These are phyloP conservation scores for Suhomyces chickasaworum DNA, from an alignment of 1,139 yeast species.

Conservation along the genomic window DNA sequence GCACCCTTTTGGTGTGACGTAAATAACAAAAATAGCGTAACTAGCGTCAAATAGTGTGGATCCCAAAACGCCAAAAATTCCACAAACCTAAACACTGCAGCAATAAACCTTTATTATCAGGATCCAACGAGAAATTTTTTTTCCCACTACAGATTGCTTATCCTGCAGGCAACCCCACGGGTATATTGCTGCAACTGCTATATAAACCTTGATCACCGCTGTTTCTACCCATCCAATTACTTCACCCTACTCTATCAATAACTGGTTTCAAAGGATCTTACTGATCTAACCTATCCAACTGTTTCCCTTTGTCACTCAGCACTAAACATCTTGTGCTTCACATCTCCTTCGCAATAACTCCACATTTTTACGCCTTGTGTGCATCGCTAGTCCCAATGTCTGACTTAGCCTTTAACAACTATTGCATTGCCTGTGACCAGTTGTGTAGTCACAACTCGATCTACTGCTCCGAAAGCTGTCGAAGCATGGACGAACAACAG, in stretches of 20 bases:
- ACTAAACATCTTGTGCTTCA: too few species aligned
- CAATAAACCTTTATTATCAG: constrained; percentile 7
- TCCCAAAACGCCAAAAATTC: neutral
- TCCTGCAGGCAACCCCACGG: constrained; percentile 6
- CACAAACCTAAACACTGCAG: neutral
- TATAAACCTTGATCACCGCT: constrained; percentile 14
- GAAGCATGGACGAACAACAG: constrained; percentile 42
- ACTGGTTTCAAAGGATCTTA: neutral
- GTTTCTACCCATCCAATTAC: neutral
- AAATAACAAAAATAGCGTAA: neutral
- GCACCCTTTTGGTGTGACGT: constrained; percentile 1
- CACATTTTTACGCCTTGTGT: too few species aligned
- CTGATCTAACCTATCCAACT: neutral
- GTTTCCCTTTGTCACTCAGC: too few species aligned
- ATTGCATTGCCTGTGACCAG: constrained; percentile 66
- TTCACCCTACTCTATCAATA: neutral
- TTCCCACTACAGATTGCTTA: constrained; percentile 7
- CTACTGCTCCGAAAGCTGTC: constrained; percentile 65
- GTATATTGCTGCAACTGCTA: constrained; percentile 12
- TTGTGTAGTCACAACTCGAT: constrained; percentile 53
- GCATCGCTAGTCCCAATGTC: constrained; percentile 24
- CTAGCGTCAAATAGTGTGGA: neutral
- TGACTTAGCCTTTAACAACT: constrained; percentile 61
- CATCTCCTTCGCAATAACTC: too few species aligned
- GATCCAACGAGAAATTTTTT: constrained; percentile 1